Conservation (phyloP, 2,329 filamentous ascomycete genomes). For the Ophiostoma sp. region DNA sequence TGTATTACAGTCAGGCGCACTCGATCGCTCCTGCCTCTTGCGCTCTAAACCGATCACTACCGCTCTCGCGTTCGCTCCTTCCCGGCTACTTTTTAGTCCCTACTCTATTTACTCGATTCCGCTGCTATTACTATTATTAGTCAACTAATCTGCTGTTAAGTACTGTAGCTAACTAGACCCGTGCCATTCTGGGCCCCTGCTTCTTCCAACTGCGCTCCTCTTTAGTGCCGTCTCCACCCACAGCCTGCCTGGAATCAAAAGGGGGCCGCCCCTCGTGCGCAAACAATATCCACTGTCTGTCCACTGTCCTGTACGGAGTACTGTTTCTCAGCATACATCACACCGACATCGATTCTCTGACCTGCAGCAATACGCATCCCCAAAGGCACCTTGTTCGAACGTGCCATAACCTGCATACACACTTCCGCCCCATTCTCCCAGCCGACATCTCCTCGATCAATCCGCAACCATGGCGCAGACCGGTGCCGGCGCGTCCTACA, state of each 20-base stretch:
- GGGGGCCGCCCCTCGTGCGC: conserved; percentile 16
- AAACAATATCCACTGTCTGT: not conserved
- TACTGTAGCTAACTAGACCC: too few relatives aligned
- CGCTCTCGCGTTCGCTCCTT: conserved; percentile 4
- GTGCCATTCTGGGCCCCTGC: not conserved
- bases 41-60: not conserved
- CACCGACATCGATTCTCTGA: not conserved
- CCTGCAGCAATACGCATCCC: not conserved
- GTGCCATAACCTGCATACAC: not conserved
- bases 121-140: too few relatives aligned
- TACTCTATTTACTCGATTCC: not conserved
- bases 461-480: conserved; percentile 67
- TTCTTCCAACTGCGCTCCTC: not conserved
- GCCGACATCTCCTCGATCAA: not conserved
- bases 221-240: conserved; percentile 13
- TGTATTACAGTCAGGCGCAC: not conserved
- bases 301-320: not conserved
- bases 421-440: conserved; percentile 2
- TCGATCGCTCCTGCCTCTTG: not conserved
- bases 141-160: too few relatives aligned
- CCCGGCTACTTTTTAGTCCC: not conserved
- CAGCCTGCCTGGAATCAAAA: conserved; percentile 13
- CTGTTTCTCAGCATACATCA: not conserved
- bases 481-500: conserved; percentile 74
- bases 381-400: not conserved